Percentiles rank a stretch among this genome's conserved stretches.
These are phyloP conservation scores for Erodium maritimum DNA, from an alignment of 345 rosid species.

Conservation along the genomic window DNA sequence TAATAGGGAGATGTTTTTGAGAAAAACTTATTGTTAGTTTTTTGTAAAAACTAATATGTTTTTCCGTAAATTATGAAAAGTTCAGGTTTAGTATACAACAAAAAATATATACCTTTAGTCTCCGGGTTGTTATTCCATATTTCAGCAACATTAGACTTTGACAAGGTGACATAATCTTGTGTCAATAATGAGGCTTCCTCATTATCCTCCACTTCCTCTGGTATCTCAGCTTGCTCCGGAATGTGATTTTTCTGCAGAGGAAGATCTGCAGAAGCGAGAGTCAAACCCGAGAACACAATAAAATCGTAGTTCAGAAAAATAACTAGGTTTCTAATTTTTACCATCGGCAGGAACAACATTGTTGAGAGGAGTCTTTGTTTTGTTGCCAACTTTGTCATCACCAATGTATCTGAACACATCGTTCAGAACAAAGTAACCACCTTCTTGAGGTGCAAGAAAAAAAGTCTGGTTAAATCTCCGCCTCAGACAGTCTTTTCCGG, in stretches of 20 bases:
- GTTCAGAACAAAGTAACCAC: constrained; percentile 89
- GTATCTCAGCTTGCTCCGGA: constrained; percentile 17
- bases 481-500: constrained; percentile 37
- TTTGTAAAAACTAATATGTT: too few species aligned
- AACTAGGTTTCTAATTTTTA: neutral
- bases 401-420: constrained; percentile 69
- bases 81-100: neutral
- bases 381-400: constrained; percentile 32
- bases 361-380: constrained; percentile 15
- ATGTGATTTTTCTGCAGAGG: constrained; percentile 12
- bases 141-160: constrained; percentile 35
- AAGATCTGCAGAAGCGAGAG: constrained; percentile 8
- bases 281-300: neutral
- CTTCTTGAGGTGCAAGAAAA: constrained; percentile 91
- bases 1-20: too few species aligned
- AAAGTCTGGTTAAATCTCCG: constrained; percentile 69
- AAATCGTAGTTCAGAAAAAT: neutral
- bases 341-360: constrained; percentile 1
- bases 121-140: constrained; percentile 46
- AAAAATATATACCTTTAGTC: constrained; percentile 31
- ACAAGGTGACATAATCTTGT: constrained; percentile 28
- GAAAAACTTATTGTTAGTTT: too few species aligned
- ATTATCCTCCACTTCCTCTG: constrained; percentile 36
- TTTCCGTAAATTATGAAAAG: neutral
- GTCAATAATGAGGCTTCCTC: constrained; percentile 74